A percentile compares a stretch with the other conserved stretches of the same genome.
phyloP scores from a whole-genome alignment of 768 basidiomycete genomes.

The Pseudohyphozyma bogoriensis region DNA sequence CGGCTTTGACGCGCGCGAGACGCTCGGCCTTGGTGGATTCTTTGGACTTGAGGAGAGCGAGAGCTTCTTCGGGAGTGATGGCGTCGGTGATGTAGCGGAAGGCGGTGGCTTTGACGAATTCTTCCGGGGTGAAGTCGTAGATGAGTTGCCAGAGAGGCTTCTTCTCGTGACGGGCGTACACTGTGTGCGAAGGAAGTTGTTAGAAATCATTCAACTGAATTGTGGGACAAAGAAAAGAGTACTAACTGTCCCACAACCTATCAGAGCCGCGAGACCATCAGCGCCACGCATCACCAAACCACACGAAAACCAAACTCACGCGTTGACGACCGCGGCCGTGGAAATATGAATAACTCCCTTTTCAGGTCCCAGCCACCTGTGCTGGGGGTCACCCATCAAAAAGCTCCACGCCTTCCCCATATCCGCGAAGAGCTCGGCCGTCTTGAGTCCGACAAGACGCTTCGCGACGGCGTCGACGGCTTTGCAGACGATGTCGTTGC shows the following conservation, averaged over 20 bases:
- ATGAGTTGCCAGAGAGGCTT: constrained; percentile 94
- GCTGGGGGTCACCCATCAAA: constrained; percentile 75
- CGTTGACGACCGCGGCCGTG: constrained; percentile 50
- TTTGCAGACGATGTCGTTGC: constrained; percentile 85
- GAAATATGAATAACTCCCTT: constrained; percentile 93
- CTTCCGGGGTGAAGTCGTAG: constrained; percentile 63
- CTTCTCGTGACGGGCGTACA: constrained; percentile 60
- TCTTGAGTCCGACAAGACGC: constrained; percentile 70
- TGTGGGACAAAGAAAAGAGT: background rate
- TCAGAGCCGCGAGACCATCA: no score
- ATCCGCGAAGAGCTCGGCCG: constrained; percentile 68
- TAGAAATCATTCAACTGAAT: no score
- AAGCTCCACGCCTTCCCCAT: constrained; percentile 89
- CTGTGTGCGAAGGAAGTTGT: background rate
- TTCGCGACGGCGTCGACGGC: constrained; percentile 45
- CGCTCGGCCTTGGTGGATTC: constrained; percentile 67
- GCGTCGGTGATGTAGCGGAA: constrained; percentile 73
- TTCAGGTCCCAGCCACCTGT: constrained; percentile 87
- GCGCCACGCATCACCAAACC: background rate
- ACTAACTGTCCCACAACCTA: background rate
- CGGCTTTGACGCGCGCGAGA: constrained; percentile 55
- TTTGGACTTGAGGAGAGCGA: constrained; percentile 66
- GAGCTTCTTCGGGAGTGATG: constrained; percentile 80
- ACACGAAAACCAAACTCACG: constrained; percentile 11
- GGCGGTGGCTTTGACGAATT: constrained; percentile 31